phyloP scores from a whole-genome alignment of 345 rosid species.

The Populus deltoides region DNA sequence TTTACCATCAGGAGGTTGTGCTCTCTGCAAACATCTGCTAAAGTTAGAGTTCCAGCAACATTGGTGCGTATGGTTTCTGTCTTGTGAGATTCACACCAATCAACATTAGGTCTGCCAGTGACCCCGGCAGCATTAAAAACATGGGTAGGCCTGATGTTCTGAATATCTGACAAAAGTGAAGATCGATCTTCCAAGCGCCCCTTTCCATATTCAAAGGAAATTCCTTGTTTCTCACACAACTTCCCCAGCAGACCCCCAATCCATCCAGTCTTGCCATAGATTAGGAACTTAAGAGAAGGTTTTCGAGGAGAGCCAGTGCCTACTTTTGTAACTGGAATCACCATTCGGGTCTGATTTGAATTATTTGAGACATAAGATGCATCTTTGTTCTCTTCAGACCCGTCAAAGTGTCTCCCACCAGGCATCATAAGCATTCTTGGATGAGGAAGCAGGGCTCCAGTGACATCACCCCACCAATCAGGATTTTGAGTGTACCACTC shows the following conservation, averaged over 20 bases:
- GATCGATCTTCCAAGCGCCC: slow-evolving; percentile 70
- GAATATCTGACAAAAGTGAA: slow-evolving; percentile 54
- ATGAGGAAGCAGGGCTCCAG: slow-evolving; percentile 86
- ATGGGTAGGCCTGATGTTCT: slow-evolving; percentile 62
- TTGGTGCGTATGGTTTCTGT: slow-evolving; percentile 70
- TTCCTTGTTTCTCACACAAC: slow-evolving; percentile 68
- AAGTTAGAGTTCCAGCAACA: slow-evolving; percentile 68
- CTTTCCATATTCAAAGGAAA: slow-evolving; percentile 62
- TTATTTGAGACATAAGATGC: slow-evolving; percentile 29
- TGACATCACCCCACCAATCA: slow-evolving; percentile 95
- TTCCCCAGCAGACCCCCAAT: slow-evolving; percentile 71
- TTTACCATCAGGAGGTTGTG: slow-evolving; percentile 60
- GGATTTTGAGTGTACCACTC: slow-evolving; percentile 84
- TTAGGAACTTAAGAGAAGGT: slow-evolving; percentile 56
- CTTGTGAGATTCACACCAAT: slow-evolving; percentile 79
- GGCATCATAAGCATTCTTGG: slow-evolving; percentile 77
- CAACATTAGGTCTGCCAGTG: slow-evolving; percentile 78
- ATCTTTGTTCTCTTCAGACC: slow-evolving; percentile 34
- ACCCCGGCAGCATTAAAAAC: slow-evolving; percentile 81
- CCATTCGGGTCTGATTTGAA: slow-evolving; percentile 55
- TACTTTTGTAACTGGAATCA: slow-evolving; percentile 52
- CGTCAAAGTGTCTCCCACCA: slow-evolving; percentile 50
- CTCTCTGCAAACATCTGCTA: slow-evolving; percentile 78
- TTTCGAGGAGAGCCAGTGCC: slow-evolving; percentile 30
- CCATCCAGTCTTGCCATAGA: slow-evolving; percentile 80